These are phyloP conservation scores for Quercus lobata DNA, from an alignment of 331 rosid genomes.

Conservation along the genomic window DNA sequence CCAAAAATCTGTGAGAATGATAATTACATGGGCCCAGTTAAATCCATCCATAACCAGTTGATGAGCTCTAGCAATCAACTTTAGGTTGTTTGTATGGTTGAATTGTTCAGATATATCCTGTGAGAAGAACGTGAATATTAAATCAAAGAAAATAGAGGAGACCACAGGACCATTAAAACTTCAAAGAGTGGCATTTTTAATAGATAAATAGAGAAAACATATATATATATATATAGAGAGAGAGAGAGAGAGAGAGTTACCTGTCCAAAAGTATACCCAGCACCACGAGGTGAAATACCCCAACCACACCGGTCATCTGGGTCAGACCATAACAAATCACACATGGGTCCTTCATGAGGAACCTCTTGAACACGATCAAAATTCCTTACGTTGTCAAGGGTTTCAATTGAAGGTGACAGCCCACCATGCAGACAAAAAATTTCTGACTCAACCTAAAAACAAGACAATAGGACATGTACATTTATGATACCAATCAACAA, in stretches of 20 bases:
- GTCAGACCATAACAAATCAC: conserved; percentile 99
- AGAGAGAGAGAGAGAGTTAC: conserved; percentile 28
- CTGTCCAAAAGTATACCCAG: conserved; percentile 99
- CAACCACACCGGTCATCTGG: conserved; percentile 99
- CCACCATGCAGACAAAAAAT: conserved; percentile 99
- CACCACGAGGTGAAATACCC: conserved; percentile 99
- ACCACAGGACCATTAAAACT: not conserved
- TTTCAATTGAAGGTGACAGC: conserved; percentile 94
- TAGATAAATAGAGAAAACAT: not conserved
- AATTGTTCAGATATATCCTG: conserved; percentile 99
- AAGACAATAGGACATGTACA: conserved; percentile 10
- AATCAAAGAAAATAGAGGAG: not conserved
- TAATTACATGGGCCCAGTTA: conserved; percentile 99
- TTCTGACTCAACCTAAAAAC: conserved; percentile 88
- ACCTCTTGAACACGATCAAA: conserved; percentile 99
- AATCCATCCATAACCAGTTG: conserved; percentile 99
- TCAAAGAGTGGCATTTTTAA: conserved; percentile 1
- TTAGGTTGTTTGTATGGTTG: conserved; percentile 87
- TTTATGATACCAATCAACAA: conserved; percentile 9
- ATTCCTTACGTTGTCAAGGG: conserved; percentile 89
- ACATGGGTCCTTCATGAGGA: conserved; percentile 99
- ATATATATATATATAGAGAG: no score
- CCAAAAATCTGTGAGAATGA: conserved; percentile 6
- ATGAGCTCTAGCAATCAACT: conserved; percentile 99
- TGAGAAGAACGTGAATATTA: conserved; percentile 18